phyloP scores from a whole-genome alignment of 2,329 filamentous ascomycete species.

The Penicillium occitanis region DNA sequence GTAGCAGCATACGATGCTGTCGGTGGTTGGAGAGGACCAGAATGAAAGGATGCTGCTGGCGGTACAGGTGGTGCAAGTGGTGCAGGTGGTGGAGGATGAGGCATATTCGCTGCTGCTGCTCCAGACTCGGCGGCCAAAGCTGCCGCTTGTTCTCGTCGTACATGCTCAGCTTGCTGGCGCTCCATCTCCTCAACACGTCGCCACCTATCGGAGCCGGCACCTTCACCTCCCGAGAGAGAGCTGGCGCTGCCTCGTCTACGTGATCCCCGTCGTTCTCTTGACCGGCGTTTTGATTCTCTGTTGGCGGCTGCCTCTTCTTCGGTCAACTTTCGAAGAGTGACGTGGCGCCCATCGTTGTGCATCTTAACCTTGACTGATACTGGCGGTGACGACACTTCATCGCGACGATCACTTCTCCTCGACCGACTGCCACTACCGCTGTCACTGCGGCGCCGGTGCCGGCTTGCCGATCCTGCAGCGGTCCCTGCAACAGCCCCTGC shows the following conservation, averaged over 20 bases:
- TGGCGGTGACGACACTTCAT: constrained; percentile 56
- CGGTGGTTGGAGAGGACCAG: constrained; percentile 26
- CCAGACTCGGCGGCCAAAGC: constrained; percentile 31
- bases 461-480: constrained; percentile 34
- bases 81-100: constrained; percentile 7
- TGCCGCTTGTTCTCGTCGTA: constrained; percentile 40
- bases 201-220: constrained; percentile 44
- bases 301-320: constrained; percentile 63
- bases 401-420: constrained; percentile 36
- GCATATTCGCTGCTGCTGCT: constrained; percentile 24
- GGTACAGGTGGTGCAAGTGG: constrained; percentile 21
- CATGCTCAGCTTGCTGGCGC: constrained; percentile 47
- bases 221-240: constrained; percentile 44
- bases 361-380: constrained; percentile 65
- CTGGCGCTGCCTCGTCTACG: constrained; percentile 44
- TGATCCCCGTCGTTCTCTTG: constrained; percentile 45
- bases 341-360: constrained; percentile 63
- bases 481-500: constrained; percentile 34
- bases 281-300: constrained; percentile 54
- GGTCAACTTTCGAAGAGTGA: constrained; percentile 61
- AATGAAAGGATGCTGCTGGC: constrained; percentile 25
- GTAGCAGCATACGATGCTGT: constrained; percentile 26
- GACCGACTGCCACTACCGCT: constrained; percentile 21
- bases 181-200: constrained; percentile 52
- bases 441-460: constrained; percentile 32